Percentiles rank a stretch among this genome's conserved stretches.
phyloP scores from a whole-genome alignment of 345 rosid species.

The Heritiera fomes region DNA sequence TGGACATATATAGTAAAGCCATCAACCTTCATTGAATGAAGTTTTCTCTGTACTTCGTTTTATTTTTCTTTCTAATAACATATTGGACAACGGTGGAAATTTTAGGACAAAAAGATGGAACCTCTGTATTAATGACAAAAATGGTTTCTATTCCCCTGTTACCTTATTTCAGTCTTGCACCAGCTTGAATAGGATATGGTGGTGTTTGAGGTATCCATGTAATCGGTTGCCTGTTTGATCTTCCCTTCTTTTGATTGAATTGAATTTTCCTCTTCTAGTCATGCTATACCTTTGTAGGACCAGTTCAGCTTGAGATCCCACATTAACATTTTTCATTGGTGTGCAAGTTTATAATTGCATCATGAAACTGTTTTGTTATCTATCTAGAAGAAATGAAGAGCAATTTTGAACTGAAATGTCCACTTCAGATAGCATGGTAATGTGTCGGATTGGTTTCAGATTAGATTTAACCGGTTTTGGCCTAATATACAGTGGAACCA shows the following conservation, averaged over 20 bases:
- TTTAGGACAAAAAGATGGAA: slow-evolving; percentile 17
- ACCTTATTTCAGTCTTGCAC: neutral
- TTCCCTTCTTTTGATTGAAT: neutral
- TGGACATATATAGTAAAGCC: slow-evolving; percentile 31
- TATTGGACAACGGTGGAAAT: slow-evolving; percentile 13
- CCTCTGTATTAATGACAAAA: slow-evolving; percentile 11
- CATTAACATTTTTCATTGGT: neutral
- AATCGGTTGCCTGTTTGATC: neutral
- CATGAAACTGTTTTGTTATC: neutral
- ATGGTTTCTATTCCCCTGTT: slow-evolving; percentile 2
- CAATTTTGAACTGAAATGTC: neutral
- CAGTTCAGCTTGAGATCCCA: neutral
- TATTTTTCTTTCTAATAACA: slow-evolving; percentile 13
- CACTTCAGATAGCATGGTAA: neutral
- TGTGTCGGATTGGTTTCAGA: no score
- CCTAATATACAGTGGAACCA: no score
- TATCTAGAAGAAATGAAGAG: neutral
- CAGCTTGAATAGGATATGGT: slow-evolving; percentile 9
- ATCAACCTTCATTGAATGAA: slow-evolving; percentile 20
- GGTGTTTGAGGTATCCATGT: neutral
- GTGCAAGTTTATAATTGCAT: neutral
- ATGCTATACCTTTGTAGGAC: neutral
- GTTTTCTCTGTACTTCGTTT: slow-evolving; percentile 18
- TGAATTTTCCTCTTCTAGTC: neutral
- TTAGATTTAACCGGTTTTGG: no score